Conservation (phyloP, 1,284 basidiomycete genomes). For the Fomitopsis palustris region DNA sequence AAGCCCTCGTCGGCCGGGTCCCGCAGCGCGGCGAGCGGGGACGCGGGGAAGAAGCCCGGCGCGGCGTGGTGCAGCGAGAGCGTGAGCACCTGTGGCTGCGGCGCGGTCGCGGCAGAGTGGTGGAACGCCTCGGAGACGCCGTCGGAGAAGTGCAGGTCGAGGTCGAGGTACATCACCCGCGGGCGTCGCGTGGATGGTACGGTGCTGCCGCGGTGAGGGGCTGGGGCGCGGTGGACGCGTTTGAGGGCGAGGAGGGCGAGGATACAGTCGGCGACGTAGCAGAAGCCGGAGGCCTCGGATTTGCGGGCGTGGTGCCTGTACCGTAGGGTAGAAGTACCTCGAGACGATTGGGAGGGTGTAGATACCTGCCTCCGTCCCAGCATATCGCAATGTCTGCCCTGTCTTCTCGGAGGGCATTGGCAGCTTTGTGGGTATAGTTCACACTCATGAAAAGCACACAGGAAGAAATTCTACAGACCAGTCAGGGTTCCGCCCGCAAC, state of each 20-base stretch:
- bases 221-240: conserved; percentile 19
- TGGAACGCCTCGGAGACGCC: conserved; percentile 80
- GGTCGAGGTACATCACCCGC: conserved; percentile 85
- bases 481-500: conserved; percentile 69
- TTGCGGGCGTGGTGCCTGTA: conserved; percentile 75
- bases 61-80: conserved; percentile 82
- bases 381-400: conserved; percentile 64
- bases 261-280: conserved; percentile 90
- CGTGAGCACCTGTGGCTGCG: conserved; percentile 61
- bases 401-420: conserved; percentile 53
- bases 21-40: conserved; percentile 51
- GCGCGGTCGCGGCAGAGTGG: conserved; percentile 15
- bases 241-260: conserved; percentile 71
- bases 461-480: conserved; percentile 11
- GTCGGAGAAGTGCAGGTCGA: conserved; percentile 92
- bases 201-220: too few species aligned
- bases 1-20: conserved; percentile 35
- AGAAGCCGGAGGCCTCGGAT: conserved; percentile 81
- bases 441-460: neutral
- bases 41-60: conserved; percentile 81
- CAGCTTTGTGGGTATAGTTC: conserved; percentile 42
- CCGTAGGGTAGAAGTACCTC: neutral
- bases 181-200: conserved; percentile 43
- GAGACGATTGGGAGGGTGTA: conserved; percentile 11
- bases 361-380: conserved; percentile 81